Conservation (phyloP, 2,329 filamentous ascomycete species). For the Pseudogymnoascus pannorum region DNA sequence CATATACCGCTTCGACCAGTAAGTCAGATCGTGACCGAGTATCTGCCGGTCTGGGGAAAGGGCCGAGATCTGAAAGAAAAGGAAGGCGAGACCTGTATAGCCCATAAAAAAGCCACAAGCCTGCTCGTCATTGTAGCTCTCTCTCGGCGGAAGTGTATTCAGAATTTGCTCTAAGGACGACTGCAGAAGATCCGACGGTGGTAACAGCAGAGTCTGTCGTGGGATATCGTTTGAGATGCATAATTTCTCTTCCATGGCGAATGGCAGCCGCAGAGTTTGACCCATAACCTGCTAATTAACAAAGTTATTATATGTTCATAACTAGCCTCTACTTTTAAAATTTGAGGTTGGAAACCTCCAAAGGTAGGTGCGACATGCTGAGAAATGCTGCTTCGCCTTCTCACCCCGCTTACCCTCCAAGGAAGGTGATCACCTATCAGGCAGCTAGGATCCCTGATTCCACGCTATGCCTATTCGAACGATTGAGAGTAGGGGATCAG, state of each 20-base stretch:
- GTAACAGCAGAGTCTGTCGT: background rate
- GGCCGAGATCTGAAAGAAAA: background rate
- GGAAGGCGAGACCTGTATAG: background rate
- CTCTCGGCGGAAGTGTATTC: background rate
- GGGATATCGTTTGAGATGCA: background rate
- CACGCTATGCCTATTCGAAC: background rate
- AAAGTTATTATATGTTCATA: background rate
- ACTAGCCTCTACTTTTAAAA: background rate
- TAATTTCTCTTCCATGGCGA: background rate
- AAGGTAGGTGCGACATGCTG: background rate
- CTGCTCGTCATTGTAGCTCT: background rate
- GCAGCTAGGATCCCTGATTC: background rate
- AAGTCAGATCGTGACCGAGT: background rate
- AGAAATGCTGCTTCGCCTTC: background rate
- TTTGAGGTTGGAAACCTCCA: background rate
- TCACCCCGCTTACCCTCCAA: background rate
- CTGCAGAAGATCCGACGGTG: background rate
- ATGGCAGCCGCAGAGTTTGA: background rate
- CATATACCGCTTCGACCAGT: background rate
- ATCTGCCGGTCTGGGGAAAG: background rate
- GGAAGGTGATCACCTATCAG: background rate
- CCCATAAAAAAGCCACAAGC: slow-evolving; percentile 1
- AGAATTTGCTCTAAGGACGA: background rate
- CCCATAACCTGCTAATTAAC: background rate
- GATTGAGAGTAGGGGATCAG: background rate